Evolutionary conservation across 805 yeast species (phyloP), one percentile per base, ranked within the genome.

Genomic region (Starmerella floricola): DNA sequence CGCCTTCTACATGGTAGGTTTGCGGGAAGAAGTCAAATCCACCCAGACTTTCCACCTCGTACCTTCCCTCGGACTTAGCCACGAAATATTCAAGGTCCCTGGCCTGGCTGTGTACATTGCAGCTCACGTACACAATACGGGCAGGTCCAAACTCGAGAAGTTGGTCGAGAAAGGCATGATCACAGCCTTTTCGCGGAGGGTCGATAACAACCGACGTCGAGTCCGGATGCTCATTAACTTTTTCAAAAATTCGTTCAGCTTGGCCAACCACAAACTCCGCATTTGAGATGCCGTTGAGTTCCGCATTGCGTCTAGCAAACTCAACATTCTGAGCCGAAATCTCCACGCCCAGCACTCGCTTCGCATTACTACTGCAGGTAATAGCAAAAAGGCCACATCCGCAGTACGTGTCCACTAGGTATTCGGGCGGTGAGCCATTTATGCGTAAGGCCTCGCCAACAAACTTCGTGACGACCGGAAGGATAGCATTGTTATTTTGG

Each of bases 21-120:
- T 85, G 94, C 2, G 95, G 95, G 67, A 91, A 91, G 65, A 91
- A 88, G 62, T 91, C 98, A 60, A 91, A 91, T 1, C 98, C 98
- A 56, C 85, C 76, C 19, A 91, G 68, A 52, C 88, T 79, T 51
- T 84, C 94, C 35, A 91, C 72, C 44, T 64, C 65, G 64, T 85
- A 91, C 17, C 24, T 12, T n/a, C 52, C 44, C 59, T 28, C 64
- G 5, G 47, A 30, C 30, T 42, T 33, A 68, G 8, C 88, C 78
- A 87, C 60, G 56, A 91, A 82, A 67, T 76, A 86, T 52, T 84
- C 88, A 35, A 91, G 59, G 60, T 91, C 98, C 54, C 97, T 69
- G 4, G 97, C 97, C 62, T 91, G 98, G 16, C 95, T 84, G 64
- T 88, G 96, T 37, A 91, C 98, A 58, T 91, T 91, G 68, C 98